Conservation (phyloP, 768 basidiomycete genomes). For the Hypsizygus marmoreus region DNA sequence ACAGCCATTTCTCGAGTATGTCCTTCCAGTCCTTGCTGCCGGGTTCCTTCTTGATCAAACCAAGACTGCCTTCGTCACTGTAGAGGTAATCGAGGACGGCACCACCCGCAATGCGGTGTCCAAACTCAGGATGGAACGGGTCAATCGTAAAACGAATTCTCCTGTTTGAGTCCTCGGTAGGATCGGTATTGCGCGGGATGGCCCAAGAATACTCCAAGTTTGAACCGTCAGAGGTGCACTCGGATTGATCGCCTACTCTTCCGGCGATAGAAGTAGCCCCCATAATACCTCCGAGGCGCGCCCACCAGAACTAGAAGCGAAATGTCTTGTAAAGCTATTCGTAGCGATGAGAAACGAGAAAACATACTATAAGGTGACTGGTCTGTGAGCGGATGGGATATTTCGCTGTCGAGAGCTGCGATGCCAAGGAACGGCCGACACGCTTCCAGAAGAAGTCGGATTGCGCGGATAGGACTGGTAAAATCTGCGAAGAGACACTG, state of each 20-base stretch:
- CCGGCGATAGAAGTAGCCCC: slow-evolving; percentile 13
- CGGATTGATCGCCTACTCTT: slow-evolving; percentile 12
- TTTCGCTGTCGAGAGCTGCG: slow-evolving; percentile 17
- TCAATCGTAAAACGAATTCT: slow-evolving; percentile 18
- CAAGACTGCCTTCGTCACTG: slow-evolving; percentile 13
- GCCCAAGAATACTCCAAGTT: slow-evolving; percentile 20
- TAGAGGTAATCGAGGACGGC: slow-evolving; percentile 16
- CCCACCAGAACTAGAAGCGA: slow-evolving; percentile 16
- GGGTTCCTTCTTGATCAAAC: slow-evolving; percentile 11
- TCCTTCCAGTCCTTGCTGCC: slow-evolving; percentile 17
- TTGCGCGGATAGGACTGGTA: slow-evolving; percentile 15
- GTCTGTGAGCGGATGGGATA: slow-evolving; percentile 18
- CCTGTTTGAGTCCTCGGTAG: slow-evolving; percentile 12
- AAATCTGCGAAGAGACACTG: slow-evolving; percentile 4
- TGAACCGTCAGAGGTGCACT: slow-evolving; percentile 18
- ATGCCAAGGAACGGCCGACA: slow-evolving; percentile 12
- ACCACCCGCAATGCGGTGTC: slow-evolving; percentile 17
- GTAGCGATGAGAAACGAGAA: too few relatives aligned
- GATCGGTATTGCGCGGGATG: slow-evolving; percentile 14
- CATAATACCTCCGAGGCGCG: slow-evolving; percentile 17
- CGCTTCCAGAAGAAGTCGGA: slow-evolving; percentile 17
- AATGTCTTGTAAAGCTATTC: neutral
- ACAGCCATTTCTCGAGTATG: slow-evolving; percentile 16
- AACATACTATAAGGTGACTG: slow-evolving; percentile 14
- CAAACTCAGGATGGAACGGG: slow-evolving; percentile 17